Percentiles rank a stretch among this genome's conserved stretches.
These are phyloP conservation scores for Anthoceros angustus DNA, from an alignment of 225 moss, liverwort and hornwort genomes.

Conservation along the genomic window DNA sequence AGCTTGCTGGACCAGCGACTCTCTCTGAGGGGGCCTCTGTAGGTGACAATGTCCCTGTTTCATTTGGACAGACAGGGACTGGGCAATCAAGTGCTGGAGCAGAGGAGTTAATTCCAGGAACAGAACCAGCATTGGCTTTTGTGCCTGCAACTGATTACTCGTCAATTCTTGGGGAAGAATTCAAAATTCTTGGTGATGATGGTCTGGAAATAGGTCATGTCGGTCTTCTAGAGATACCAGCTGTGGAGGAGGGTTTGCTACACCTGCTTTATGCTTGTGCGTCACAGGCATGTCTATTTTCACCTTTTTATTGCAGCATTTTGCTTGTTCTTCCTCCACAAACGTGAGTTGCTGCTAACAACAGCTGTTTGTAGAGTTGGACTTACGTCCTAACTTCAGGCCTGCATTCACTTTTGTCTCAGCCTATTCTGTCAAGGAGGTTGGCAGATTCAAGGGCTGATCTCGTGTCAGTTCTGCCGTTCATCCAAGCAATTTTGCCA, in stretches of 20 bases:
- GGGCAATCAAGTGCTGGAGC: constrained; percentile 26
- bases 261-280: constrained; percentile 73
- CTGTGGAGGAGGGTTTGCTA: constrained; percentile 77
- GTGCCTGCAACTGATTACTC: constrained; percentile 51
- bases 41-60: not conserved
- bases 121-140: constrained; percentile 27
- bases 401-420: constrained; percentile 11
- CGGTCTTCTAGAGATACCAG: constrained; percentile 45
- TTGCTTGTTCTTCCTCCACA: not conserved
- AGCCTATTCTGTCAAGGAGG: constrained; percentile 57
- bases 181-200: constrained; percentile 47
- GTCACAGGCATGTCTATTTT: constrained; percentile 34
- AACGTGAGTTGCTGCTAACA: constrained; percentile 6
- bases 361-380: not conserved
- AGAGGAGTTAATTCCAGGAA: constrained; percentile 27
- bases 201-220: constrained; percentile 41
- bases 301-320: not conserved
- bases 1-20: not conserved
- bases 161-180: constrained; percentile 75
- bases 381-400: not conserved
- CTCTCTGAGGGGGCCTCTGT: not conserved
- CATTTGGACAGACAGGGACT: constrained; percentile 11
- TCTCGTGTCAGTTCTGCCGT: constrained; percentile 60
- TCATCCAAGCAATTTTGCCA: constrained; percentile 71
- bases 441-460: constrained; percentile 81